Conservation (phyloP, 2,329 filamentous ascomycete genomes). For the Xylaria digitata region DNA sequence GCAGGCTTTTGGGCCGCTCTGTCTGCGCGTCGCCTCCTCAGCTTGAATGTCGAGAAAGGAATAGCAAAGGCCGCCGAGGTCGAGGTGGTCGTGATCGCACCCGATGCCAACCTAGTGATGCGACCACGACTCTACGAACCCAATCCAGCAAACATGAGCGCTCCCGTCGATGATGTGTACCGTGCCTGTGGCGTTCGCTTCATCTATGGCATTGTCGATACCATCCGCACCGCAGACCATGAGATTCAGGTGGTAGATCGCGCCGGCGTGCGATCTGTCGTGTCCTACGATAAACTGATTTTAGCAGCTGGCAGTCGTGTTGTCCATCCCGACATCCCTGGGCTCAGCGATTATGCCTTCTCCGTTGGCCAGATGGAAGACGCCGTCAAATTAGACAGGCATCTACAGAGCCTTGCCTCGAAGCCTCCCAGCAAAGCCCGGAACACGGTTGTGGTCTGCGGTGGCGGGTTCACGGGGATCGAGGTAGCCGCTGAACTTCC, state of each 20-base stretch:
- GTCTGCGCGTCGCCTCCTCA: conserved; percentile 34
- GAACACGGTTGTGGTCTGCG: conserved; percentile 37
- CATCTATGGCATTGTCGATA: conserved; percentile 33
- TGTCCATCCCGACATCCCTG: conserved; percentile 31
- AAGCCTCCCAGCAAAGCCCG: conserved; percentile 31
- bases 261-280: conserved; percentile 15
- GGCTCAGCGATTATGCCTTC: conserved; percentile 30
- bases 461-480: conserved; percentile 36
- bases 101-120: conserved; percentile 31
- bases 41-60: conserved; percentile 18
- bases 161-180: conserved; percentile 35
- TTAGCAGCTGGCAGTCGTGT: conserved; percentile 36
- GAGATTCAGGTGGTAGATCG: conserved; percentile 27
- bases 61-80: conserved; percentile 19
- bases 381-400: conserved; percentile 35
- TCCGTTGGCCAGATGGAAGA: conserved; percentile 38
- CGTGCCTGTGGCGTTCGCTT: conserved; percentile 32
- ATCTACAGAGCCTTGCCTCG: conserved; percentile 35
- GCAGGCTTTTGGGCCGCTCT: conserved; percentile 36
- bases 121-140: conserved; percentile 38
- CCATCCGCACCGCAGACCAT: conserved; percentile 24
- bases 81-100: conserved; percentile 35
- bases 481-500: conserved; percentile 38
- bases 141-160: conserved; percentile 33
- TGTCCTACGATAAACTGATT: conserved; percentile 34